phyloP scores from a whole-genome alignment of 23 red algal genomes.

The Pyropia haitanensis region DNA sequence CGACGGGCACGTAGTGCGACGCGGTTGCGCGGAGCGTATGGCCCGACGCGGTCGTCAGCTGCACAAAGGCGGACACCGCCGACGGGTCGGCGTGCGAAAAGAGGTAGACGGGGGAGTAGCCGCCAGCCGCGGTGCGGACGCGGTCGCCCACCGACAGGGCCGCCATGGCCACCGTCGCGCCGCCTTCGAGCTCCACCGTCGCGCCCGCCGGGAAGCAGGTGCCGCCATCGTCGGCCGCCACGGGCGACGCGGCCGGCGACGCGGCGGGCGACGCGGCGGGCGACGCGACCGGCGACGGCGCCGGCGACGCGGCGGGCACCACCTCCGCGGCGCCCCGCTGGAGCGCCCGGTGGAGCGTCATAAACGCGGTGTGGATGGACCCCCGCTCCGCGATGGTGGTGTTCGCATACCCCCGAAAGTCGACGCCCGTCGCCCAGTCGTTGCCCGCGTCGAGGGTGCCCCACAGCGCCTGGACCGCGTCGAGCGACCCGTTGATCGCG shows the following conservation, averaged over 20 bases:
- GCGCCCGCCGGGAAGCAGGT: conserved; percentile 46
- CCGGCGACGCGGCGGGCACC: background rate
- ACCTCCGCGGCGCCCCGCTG: background rate
- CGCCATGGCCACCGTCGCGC: conserved; percentile 22
- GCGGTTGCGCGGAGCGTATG: background rate
- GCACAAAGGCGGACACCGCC: background rate
- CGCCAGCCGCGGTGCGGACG: conserved; percentile 21
- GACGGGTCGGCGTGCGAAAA: conserved; percentile 25
- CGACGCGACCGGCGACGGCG: background rate
- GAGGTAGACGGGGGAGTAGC: conserved; percentile 42
- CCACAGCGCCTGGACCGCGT: background rate
- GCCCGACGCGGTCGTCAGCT: background rate
- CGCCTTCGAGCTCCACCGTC: conserved; percentile 40
- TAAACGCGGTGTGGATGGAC: conserved; percentile 11
- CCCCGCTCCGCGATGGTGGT: conserved; percentile 16
- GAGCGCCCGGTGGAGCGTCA: no score
- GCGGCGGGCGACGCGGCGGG: background rate
- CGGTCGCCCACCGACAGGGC: conserved; percentile 42
- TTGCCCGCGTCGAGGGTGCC: conserved; percentile 15
- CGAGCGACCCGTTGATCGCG: conserved; percentile 7
- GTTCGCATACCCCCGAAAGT: conserved; percentile 18
- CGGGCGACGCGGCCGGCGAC: background rate
- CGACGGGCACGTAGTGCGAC: background rate
- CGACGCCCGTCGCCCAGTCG: conserved; percentile 25
- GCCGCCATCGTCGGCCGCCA: background rate